Evolutionary conservation across 192 early-diverging fungal species (phyloP).

Genomic region (Rhizoclosmatium globosum): DNA sequence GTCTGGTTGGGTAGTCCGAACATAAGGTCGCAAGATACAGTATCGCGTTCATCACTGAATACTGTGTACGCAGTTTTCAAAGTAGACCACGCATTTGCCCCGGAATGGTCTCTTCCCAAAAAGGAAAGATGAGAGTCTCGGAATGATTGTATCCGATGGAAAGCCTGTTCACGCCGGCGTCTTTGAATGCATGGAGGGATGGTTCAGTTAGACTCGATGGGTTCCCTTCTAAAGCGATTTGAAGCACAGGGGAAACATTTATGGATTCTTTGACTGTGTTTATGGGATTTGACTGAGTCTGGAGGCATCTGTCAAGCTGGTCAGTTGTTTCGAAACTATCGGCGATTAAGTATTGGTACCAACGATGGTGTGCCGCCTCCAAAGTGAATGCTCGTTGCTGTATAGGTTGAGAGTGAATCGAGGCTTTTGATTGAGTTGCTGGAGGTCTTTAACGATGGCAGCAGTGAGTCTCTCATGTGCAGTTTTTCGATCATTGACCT

Average conservation of each 20-base stretch:
- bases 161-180: slow-evolving; percentile 56
- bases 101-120: slow-evolving; percentile 55
- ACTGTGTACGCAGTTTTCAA: not conserved
- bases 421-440: not conserved
- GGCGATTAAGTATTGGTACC: slow-evolving; percentile 34
- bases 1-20: slow-evolving; percentile 59
- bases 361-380: slow-evolving; percentile 67
- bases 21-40: slow-evolving; percentile 63
- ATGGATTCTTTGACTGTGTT: slow-evolving; percentile 37
- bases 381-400: slow-evolving; percentile 51
- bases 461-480: not conserved
- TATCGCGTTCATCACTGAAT: slow-evolving; percentile 41
- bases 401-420: not conserved
- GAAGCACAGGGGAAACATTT: slow-evolving; percentile 39
- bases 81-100: not conserved
- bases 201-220: slow-evolving; percentile 29
- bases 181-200: slow-evolving; percentile 42
- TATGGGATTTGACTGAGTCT: not conserved
- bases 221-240: slow-evolving; percentile 60
- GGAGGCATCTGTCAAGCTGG: slow-evolving; percentile 29
- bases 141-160: slow-evolving; percentile 64
- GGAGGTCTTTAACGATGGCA: slow-evolving; percentile 9
- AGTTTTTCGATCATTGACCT: too few relatives aligned
- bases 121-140: slow-evolving; percentile 43
- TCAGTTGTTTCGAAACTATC: slow-evolving; percentile 38